Base-by-base conservation (phyloP, 225 moss, liverwort and hornwort species). In the Takakia lepidozioides region DNA sequence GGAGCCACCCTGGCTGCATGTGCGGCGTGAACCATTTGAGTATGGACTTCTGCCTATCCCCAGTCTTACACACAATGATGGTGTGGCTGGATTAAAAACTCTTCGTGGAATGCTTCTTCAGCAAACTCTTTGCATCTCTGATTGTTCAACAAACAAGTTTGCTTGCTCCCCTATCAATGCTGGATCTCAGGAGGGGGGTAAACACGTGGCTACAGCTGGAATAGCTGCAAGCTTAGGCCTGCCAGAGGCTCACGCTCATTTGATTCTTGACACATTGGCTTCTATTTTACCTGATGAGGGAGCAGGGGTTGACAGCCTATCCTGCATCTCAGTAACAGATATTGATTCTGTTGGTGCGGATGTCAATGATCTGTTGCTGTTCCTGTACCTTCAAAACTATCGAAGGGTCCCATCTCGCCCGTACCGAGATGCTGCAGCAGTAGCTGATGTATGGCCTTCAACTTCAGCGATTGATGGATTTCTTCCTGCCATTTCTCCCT, bases 1-100 rank as follows among this genome's bases (percentile, higher is more conserved):
- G 74, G 88, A 88, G 83, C 83, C 88, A 25, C 93, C 93, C 53
- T 93, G 93, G 88, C 93, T 93, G 72, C 88, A 88, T 52, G 88
- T 86, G 75, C 80, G 93, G 50, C 73, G 93, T 53, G 86, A 88
- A 66, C 85, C 81, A 21, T 93, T 93, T 66, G 88, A 88, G 66
- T 88, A 78, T 68, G 93, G 88, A 38, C 59, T 83, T 48, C 73
- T 93, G 43, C 93, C 93, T 10, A 67, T 88, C 41, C 74, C 85
- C 47, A 78, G 75, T 70, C 65, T 93, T 30, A 72, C 81, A 43
- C 78, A 78, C 61, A 86, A 71, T 65, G 93, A 86, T 53, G 83
- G 81, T 46, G 76, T 88, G 43, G 37, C 75, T 28, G 85, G 75
- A 9, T 81, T 86, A 22, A 80, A 68, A 52, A 74, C 55, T 64